Base-by-base conservation (phyloP, 768 basidiomycete species). In the Zangia roseola region DNA sequence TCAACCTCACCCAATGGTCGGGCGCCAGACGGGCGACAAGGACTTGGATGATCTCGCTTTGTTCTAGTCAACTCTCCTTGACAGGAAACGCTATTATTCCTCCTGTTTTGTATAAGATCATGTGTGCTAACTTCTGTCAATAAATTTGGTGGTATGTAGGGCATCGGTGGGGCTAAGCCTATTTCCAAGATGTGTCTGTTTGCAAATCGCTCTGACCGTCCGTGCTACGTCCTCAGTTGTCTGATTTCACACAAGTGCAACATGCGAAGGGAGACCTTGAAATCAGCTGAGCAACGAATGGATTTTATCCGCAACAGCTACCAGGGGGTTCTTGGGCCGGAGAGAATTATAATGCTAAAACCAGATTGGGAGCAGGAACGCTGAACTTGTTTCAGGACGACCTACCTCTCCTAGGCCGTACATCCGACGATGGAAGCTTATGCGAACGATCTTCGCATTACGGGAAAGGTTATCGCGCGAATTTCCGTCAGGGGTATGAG, bases 331-430 rank as follows among this genome's bases (percentile, higher is more conserved):
- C 54, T 74, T 82, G 5, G 86, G 88, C 25, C 87, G 75, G 45
- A 94, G 64, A 6, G 91, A 93, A 65, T 94, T 94, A 63, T 94
- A 94, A 65, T 94, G 91, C 91, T 94, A 63, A 12, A 39, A 28
- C 28, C 21, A 19, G 25, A 43, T 49, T 56, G 48, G 55, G 57
- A n/a, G 13, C 23, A 33, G 14, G 17, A 36, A 21, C 17, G n/a
- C 21, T 6, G 13, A 13, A 6, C 28, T 21, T 24, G 4, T 24
- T 34, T 45, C 30, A 19, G 24, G 23, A 23, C 24, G 35, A 71
- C 87, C 56, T 45, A 93, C 94, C 82, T 97, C 95, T 57, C 95
- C 95, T 6, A 97, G 78, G 3, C 94, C 95, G 70, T 95, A 98
- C 84, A 95, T 87, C 56, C 84, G 80, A 47, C 91, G 78, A 63